Evolutionary conservation across 106 monocot genomes (phyloP), one percentile per base, ranked within the genome.

Genomic region (Acorus gramineus): DNA sequence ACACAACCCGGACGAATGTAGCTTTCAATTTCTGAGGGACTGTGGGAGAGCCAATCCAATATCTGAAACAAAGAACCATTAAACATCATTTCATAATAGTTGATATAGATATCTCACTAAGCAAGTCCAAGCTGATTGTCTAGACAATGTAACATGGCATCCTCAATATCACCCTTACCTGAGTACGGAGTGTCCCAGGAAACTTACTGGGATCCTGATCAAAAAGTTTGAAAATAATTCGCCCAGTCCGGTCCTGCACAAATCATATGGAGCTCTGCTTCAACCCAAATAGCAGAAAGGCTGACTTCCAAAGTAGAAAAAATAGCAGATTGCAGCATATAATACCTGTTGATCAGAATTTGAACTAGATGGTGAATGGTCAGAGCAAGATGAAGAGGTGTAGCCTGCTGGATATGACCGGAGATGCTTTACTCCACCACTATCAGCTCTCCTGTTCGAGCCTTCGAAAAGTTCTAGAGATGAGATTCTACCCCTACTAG

Each of bases 1-100:
- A 99, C 79, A 71, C 98, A 99, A 55, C 98, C 98, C 59, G 98
- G 98, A 44, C 98, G 71, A 66, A 92, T 99, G 69, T 99, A 99
- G 75, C 98, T 86, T 66, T 99, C 98, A 77, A 99, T 99, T 50
- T 92, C 88, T 13, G 84, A 81, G 13, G 98, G 98, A 69, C 89
- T 99, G 57, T 76, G 74, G 48, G 92, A 83, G 48, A 99, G 79
- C 98, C 98, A 99, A 67, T 84, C 89, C 28, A 86, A 56, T 61
- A 99, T 80, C 98, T 99, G 80, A 53, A 72, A 74, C 9, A 62
- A 50, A 69, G 7, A 58, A 60, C 7, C 44, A 42, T 9, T 14
- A 14, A 4, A 42, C 52, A 53, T 4, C n/a, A n/a, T 13, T 8
- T 5, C 2, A 3, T 54, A 42, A 4, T 28, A 28, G 28, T 28